Evolutionary conservation across 75 land plant species (phyloP).

Genomic region (Sequoiadendron giganteum): DNA sequence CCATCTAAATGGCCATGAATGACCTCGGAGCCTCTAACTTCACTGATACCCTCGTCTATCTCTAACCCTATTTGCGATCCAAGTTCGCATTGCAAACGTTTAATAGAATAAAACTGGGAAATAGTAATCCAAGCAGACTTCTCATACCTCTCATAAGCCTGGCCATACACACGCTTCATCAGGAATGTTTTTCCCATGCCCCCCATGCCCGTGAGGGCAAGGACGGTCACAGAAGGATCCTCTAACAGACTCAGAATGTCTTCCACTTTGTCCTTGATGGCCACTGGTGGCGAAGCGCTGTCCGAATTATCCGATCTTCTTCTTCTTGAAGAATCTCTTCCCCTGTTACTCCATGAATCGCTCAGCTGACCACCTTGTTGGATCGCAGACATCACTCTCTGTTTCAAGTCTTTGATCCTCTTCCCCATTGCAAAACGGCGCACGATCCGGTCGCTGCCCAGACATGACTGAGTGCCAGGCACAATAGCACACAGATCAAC

Average conservation of each 20-base stretch:
- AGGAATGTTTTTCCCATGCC: background rate
- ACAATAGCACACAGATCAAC: background rate
- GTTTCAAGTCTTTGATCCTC: background rate
- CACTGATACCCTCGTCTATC: background rate
- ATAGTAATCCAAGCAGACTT: background rate
- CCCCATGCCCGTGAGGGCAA: background rate
- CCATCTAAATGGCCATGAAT: conserved; percentile 8
- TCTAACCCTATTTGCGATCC: background rate
- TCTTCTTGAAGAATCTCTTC: background rate
- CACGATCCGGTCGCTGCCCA: background rate
- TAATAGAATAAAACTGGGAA: background rate
- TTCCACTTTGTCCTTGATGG: background rate
- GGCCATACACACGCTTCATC: background rate
- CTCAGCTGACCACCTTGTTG: background rate
- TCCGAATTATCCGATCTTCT: background rate
- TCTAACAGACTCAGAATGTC: background rate
- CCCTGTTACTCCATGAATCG: background rate
- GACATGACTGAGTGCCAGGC: background rate
- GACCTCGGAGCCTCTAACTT: background rate
- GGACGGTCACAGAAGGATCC: background rate
- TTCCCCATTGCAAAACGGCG: background rate
- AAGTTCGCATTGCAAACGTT: background rate
- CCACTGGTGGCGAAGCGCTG: background rate
- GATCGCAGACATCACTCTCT: background rate
- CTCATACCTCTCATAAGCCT: background rate